Evolutionary conservation across 2,329 filamentous ascomycete genomes (phyloP).

Genomic region (Ustilaginoidea virens): DNA sequence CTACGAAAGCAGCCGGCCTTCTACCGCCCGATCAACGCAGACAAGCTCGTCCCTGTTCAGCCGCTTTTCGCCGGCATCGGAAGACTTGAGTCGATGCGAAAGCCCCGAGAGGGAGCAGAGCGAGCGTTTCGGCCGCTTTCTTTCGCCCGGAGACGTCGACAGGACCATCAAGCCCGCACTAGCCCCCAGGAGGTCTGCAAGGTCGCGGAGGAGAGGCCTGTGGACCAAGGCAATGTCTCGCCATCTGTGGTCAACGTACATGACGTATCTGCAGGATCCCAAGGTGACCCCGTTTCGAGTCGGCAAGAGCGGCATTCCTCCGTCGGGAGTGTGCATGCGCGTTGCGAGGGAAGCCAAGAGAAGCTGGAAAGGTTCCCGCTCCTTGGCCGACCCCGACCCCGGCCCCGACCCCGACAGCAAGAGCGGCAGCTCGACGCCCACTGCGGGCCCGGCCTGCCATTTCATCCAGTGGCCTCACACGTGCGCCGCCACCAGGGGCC

Average conservation of each 20-base stretch:
- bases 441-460: constrained; percentile 26
- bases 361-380: constrained; percentile 48
- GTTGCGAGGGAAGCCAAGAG: constrained; percentile 51
- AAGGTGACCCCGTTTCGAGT: constrained; percentile 51
- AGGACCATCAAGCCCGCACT: constrained; percentile 13
- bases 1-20: constrained; percentile 43
- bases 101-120: constrained; percentile 28
- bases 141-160: constrained; percentile 14
- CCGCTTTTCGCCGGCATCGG: constrained; percentile 37
- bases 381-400: constrained; percentile 14
- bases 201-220: constrained; percentile 33
- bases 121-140: constrained; percentile 11
- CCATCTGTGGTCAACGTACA: constrained; percentile 51
- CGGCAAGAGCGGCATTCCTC: constrained; percentile 47
- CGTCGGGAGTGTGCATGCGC: constrained; percentile 46
- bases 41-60: constrained; percentile 43
- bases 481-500: constrained; percentile 43
- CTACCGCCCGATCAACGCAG: constrained; percentile 42
- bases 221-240: constrained; percentile 52
- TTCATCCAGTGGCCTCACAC: constrained; percentile 51
- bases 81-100: constrained; percentile 35
- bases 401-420: constrained; percentile 16
- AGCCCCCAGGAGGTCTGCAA: constrained; percentile 9
- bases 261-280: constrained; percentile 49
- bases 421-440: constrained; percentile 42